Conservation (phyloP, 768 basidiomycete species). For the Sarcodon sp. region DNA sequence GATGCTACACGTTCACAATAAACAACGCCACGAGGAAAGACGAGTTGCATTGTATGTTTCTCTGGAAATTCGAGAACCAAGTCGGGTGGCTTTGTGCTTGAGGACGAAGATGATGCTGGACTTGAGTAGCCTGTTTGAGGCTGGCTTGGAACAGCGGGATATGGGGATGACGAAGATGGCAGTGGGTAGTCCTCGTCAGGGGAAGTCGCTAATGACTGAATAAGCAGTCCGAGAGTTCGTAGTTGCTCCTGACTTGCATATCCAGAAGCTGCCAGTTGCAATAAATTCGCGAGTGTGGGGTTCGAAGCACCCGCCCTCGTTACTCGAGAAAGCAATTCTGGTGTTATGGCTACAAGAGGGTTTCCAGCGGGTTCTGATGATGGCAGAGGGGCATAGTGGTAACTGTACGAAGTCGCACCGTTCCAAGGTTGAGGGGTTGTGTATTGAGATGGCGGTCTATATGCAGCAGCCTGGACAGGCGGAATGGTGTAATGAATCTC, state of each 20-base stretch:
- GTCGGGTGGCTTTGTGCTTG: constrained; percentile 44
- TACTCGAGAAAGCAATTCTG: constrained; percentile 48
- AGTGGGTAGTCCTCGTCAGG: constrained; percentile 2
- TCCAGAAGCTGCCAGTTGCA: constrained; percentile 52
- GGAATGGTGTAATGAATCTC: constrained; percentile 50
- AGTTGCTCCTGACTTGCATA: constrained; percentile 51
- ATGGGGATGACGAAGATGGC: constrained; percentile 1
- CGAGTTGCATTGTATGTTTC: constrained; percentile 45
- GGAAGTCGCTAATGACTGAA: constrained; percentile 44
- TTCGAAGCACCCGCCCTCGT: constrained; percentile 53
- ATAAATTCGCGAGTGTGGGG: constrained; percentile 52
- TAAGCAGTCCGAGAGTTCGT: constrained; percentile 58
- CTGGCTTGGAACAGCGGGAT: constrained; percentile 1
- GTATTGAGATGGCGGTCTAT: constrained; percentile 9
- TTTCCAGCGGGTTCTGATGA: not conserved
- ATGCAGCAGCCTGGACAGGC: constrained; percentile 2
- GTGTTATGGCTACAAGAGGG: constrained; percentile 25
- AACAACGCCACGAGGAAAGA: constrained; percentile 50
- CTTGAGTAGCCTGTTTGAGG: not conserved
- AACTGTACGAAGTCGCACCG: not conserved
- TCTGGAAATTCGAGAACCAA: constrained; percentile 64
- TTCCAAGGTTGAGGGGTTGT: constrained; percentile 8
- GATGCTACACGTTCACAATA: constrained; percentile 28
- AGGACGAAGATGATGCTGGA: not conserved
- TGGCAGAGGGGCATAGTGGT: not conserved